phyloP scores from a whole-genome alignment of 2,329 filamentous ascomycete species.

The Gaeumannomyces sp. region DNA sequence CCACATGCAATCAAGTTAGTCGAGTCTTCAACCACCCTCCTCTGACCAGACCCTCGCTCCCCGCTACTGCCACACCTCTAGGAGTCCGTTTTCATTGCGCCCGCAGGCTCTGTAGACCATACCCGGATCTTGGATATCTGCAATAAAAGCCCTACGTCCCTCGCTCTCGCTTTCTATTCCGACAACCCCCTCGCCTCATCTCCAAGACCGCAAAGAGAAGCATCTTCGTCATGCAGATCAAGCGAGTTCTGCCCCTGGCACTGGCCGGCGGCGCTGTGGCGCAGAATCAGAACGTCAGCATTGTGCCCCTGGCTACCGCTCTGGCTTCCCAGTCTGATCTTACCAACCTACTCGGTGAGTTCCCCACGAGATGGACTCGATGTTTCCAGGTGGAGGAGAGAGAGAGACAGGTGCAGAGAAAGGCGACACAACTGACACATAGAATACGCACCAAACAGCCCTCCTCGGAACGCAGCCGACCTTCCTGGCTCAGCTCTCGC shows the following conservation, averaged over 20 bases:
- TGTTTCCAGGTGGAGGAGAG: background rate
- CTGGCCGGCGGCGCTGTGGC: slow-evolving; percentile 2
- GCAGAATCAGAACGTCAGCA: slow-evolving; percentile 7
- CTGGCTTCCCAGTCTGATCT: slow-evolving; percentile 4
- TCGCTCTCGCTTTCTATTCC: background rate
- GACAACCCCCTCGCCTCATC: background rate
- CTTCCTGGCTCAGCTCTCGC: slow-evolving; percentile 8
- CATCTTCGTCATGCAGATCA: slow-evolving; percentile 5
- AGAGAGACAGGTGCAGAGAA: background rate
- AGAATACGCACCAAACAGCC: background rate
- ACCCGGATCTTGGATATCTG: background rate
- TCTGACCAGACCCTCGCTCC: background rate
- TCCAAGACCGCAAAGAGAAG: background rate
- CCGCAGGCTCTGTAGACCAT: background rate
- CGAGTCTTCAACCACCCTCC: background rate
- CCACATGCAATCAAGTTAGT: background rate
- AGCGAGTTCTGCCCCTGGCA: slow-evolving; percentile 5
- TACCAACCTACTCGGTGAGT: slow-evolving; percentile 5
- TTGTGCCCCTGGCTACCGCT: slow-evolving; percentile 6
- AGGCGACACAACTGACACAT: background rate
- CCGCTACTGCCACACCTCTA: background rate
- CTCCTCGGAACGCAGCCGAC: slow-evolving; percentile 8
- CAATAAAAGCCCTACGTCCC: background rate
- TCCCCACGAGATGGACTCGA: background rate
- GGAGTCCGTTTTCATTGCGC: no score